A percentile compares a stretch with the other conserved stretches of the same genome.
phyloP scores from a whole-genome alignment of 805 yeast species.

The Ogataea philodendri region DNA sequence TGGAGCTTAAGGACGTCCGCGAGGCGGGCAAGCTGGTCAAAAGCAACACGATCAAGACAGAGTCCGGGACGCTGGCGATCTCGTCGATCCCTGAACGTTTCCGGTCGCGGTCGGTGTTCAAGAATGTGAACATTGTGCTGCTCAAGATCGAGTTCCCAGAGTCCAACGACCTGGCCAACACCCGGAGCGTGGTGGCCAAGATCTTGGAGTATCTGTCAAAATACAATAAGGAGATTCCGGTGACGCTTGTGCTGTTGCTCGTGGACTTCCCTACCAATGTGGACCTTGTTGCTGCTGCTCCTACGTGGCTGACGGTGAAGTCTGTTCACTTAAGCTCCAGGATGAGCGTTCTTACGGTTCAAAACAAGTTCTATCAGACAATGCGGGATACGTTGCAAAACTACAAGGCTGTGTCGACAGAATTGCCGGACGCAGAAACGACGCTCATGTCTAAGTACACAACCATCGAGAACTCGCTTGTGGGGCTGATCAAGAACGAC shows the following conservation, averaged over 20 bases:
- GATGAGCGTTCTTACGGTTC: constrained; percentile 6
- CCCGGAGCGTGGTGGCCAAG: constrained; percentile 21
- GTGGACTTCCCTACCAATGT: constrained; percentile 2
- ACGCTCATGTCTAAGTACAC: constrained; percentile 20
- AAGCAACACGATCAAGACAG: constrained; percentile 2
- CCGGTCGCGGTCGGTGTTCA: constrained; percentile 38
- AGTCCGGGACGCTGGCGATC: constrained; percentile 30
- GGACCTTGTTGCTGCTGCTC: constrained; percentile 1
- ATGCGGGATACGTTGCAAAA: constrained; percentile 1
- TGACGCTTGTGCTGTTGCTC: constrained; percentile 16
- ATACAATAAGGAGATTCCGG: constrained; percentile 14
- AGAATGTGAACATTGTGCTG: constrained; percentile 42
- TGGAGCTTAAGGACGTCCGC: constrained; percentile 32
- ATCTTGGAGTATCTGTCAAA: constrained; percentile 21
- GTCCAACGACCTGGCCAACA: constrained; percentile 13
- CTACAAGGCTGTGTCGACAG: constrained; percentile 2
- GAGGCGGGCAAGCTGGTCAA: constrained; percentile 20
- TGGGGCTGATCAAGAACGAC: constrained; percentile 13
- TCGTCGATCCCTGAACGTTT: constrained; percentile 43
- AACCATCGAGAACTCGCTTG: constrained; percentile 17
- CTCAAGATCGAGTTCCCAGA: constrained; percentile 51
- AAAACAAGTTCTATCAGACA: constrained; percentile 2
- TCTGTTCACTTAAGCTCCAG: constrained; percentile 2
- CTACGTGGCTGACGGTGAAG: constrained; percentile 11
- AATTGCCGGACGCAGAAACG: constrained; percentile 16